A percentile compares a stretch with the other conserved stretches of the same genome.
phyloP scores from a whole-genome alignment of 768 basidiomycete species.

The Saitozyma sp. region DNA sequence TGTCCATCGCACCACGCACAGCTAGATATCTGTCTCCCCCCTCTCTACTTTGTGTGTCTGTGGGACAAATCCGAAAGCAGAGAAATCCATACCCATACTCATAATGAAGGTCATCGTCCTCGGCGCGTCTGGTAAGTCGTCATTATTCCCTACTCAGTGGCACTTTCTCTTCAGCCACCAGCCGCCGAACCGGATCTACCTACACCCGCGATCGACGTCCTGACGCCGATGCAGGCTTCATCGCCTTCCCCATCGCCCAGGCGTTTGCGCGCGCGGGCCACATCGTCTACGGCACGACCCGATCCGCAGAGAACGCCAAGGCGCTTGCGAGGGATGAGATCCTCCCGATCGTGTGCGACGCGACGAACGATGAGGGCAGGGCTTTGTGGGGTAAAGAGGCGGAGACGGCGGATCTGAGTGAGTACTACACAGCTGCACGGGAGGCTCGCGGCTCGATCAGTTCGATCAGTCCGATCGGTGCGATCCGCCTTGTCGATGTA shows the following conservation, averaged over 20 bases:
- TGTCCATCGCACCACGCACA: too few relatives aligned
- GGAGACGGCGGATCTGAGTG: slow-evolving; percentile 30
- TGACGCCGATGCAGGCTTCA: slow-evolving; percentile 50
- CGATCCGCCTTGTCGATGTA: slow-evolving; percentile 22
- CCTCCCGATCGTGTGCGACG: slow-evolving; percentile 51
- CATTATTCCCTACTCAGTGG: background rate
- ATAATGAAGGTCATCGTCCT: slow-evolving; percentile 48
- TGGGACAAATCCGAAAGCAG: too few relatives aligned
- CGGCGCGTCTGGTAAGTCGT: slow-evolving; percentile 53
- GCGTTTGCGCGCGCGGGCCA: slow-evolving; percentile 58
- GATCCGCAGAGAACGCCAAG: slow-evolving; percentile 53
- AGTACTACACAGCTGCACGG: slow-evolving; percentile 8
- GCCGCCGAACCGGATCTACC: too few relatives aligned
- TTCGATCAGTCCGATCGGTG: slow-evolving; percentile 23
- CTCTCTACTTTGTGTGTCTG: too few relatives aligned
- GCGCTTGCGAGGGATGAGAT: slow-evolving; percentile 56
- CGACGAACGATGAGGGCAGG: slow-evolving; percentile 17
- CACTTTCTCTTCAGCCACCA: too few relatives aligned
- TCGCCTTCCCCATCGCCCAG: slow-evolving; percentile 56
- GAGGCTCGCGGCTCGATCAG: background rate
- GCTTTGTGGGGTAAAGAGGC: slow-evolving; percentile 22
- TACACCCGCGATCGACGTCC: background rate
- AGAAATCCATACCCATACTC: too few relatives aligned
- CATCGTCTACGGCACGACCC: slow-evolving; percentile 57
- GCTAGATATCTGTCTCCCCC: too few relatives aligned